Evolutionary conservation across 192 early-diverging fungal species (phyloP), one percentile per base, ranked within the genome.

Genomic region (Coemansia asiatica): DNA sequence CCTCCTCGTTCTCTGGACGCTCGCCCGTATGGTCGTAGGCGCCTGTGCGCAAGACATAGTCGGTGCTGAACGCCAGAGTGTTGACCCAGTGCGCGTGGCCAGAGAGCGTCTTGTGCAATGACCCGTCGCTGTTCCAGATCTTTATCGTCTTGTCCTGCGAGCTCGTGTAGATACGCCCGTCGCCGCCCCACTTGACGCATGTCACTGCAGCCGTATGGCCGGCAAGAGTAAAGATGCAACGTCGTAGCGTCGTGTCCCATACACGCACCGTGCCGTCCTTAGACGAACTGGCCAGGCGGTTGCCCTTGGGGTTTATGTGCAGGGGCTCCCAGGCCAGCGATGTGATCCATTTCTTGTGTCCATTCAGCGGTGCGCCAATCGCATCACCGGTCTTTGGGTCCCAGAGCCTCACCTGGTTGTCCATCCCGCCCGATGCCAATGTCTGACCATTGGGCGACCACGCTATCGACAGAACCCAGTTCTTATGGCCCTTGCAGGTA

Each of bases 61-160:
- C 97, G 15, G 93, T 96, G 71, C 88, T 92, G 8, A 97, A 74
- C 2, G 97, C 92, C 64, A 98, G 69, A 22, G 93, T 92, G 64
- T 97, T 98, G 16, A 98, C 93, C 96, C 94, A 97, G 76, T 98
- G 96, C 15, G 91, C 96, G 73, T 98, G 95, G 53, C 96, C 96
- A 27, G 88, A 81, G 40, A 98, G 81, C 3, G 89, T 90, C 66
- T 90, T 90, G 22, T 94, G 84, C 1, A 98, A 80, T 29, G 87
- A 92, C 46, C 96, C 96, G 61, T 92, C 87, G 21, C 59, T 68
- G 68, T 94, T 87, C 95, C 97, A 99, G 25, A 98, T 91, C 71
- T 95, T 94, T 71, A 99, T 97, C 1, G 91, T 90, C 72, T 97
- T 98, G 71, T 99, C 97, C 54, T 92, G 86, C 16, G 94, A 95